phyloP scores from a whole-genome alignment of 2,329 filamentous ascomycete species.

The Graphiopsis chlorocephala region DNA sequence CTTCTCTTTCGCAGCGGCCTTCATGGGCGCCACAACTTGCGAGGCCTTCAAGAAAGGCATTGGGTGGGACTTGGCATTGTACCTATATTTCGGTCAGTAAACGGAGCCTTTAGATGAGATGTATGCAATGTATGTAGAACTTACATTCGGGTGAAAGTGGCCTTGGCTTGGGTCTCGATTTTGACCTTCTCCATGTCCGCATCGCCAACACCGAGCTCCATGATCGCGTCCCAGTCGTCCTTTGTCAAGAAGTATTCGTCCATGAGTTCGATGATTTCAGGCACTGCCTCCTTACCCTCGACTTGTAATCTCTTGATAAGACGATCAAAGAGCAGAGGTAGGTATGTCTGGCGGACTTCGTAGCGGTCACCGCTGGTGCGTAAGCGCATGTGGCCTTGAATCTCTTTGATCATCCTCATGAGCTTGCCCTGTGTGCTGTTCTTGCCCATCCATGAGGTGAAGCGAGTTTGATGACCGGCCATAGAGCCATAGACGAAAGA shows the following conservation, averaged over 20 bases:
- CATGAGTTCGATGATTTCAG: slow-evolving; percentile 88
- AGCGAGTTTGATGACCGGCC: slow-evolving; percentile 62
- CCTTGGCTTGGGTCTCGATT: slow-evolving; percentile 81
- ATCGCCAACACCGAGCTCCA: slow-evolving; percentile 84
- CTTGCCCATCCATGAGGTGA: slow-evolving; percentile 91
- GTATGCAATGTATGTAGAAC: slow-evolving; percentile 37
- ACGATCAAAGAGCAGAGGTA: slow-evolving; percentile 82
- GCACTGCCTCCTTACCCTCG: slow-evolving; percentile 78
- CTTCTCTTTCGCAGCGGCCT: slow-evolving; percentile 66
- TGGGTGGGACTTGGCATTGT: slow-evolving; percentile 83
- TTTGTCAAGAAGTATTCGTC: slow-evolving; percentile 93
- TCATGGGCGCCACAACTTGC: slow-evolving; percentile 70
- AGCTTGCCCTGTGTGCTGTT: slow-evolving; percentile 81
- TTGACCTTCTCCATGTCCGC: slow-evolving; percentile 73
- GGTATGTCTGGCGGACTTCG: slow-evolving; percentile 90
- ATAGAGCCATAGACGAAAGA: slow-evolving; percentile 82
- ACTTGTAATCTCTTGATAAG: slow-evolving; percentile 70
- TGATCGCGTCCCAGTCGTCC: slow-evolving; percentile 90
- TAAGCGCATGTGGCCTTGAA: slow-evolving; percentile 95
- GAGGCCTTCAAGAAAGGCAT: slow-evolving; percentile 95
- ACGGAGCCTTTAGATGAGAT: neutral
- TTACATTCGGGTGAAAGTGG: slow-evolving; percentile 83
- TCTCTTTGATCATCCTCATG: slow-evolving; percentile 80
- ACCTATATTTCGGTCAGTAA: slow-evolving; percentile 51
- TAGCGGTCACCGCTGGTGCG: slow-evolving; percentile 85